Base-by-base conservation (phyloP, 164 flowering plant genomes). In the Tetrastigma voinierianum region DNA sequence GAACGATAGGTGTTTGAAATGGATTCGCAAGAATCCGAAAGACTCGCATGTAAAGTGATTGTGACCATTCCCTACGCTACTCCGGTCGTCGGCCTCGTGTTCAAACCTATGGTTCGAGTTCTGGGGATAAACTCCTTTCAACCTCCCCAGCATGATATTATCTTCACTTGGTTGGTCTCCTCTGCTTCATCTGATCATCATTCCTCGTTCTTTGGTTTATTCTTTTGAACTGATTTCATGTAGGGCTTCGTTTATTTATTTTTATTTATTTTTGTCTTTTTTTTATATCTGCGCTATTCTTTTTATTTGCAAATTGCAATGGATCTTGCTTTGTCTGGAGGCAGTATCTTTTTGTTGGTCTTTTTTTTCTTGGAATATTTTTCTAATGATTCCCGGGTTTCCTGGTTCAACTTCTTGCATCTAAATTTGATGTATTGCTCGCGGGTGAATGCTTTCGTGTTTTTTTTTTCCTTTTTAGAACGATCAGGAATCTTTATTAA, bases 21-120 rank as follows among this genome's bases (percentile, higher is more conserved):
- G 15, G 54, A 16, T 32, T 20, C 45, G 32, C 10, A 64, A 65
- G 58, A 64, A 54, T 47, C 58, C 8, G 32, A 61, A 25, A 69
- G 1, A n/a, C 55, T 47, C 63, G 2, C 17, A 18, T 56, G 17
- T 3, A 48, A 57, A 48, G 9, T 71, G 49, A 7, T 9, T 15
- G 67, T 68, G 14, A 43, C 6, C 4, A 58, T 72, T 17, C 45
- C 21, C 12, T 71, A 51, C 17, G 4, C 32, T 1, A 70, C 68
- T 13, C 78, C 81, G 1, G 78, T 74, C 17, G 68, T 74, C 10
- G 81, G 78, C 40, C 16, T 10, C 32, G 68, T 68, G 32, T 48
- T 74, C 57, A 24, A 32, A 10, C 78, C 76, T 6, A 15, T 0
- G 3, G 61, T 54, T 16, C n/a, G 18, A 9, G n/a, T 64, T 51